These are phyloP conservation scores for Digitaria exilis DNA, from an alignment of 202 grass and related monocot genomes.

Conservation along the genomic window DNA sequence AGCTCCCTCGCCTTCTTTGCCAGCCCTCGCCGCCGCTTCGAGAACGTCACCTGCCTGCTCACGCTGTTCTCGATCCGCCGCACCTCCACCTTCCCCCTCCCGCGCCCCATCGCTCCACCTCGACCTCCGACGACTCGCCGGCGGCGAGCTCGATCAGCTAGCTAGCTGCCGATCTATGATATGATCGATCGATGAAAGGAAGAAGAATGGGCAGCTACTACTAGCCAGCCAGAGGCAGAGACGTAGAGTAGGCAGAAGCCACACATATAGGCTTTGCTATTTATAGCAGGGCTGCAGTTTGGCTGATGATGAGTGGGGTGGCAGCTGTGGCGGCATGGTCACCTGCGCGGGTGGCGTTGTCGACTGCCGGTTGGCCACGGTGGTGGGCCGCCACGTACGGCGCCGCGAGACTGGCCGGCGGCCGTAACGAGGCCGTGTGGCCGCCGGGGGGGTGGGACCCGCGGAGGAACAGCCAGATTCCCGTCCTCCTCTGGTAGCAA, in stretches of 20 bases:
- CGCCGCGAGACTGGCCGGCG: not conserved
- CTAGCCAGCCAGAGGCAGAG: too few species aligned
- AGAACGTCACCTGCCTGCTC: slow-evolving; percentile 76
- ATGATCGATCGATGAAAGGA: too few species aligned
- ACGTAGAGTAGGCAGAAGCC: too few species aligned
- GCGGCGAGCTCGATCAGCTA: too few species aligned
- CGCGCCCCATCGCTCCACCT: slow-evolving; percentile 22
- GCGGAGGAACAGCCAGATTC: not conserved
- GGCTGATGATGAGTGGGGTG: not conserved
- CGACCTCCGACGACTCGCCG: too few species aligned
- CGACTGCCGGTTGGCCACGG: not conserved
- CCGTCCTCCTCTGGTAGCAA: not conserved
- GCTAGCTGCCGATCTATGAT: too few species aligned
- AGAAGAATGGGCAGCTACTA: too few species aligned
- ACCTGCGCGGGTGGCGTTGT: not conserved
- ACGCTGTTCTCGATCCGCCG: slow-evolving; percentile 72
- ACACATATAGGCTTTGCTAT: not conserved
- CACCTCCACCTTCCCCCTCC: slow-evolving; percentile 57
- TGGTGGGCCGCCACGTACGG: slow-evolving; percentile 2
- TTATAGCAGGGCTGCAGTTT: not conserved
- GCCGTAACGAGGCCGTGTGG: not conserved
- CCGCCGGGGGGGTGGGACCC: not conserved
- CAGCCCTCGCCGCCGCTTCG: slow-evolving; percentile 54
- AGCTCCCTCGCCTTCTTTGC: slow-evolving; percentile 63
- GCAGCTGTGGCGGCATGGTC: too few species aligned